Percentiles rank a stretch among this genome's conserved stretches.
These are phyloP conservation scores for Rugosomyces carneus DNA, from an alignment of 1,284 basidiomycete species.

Conservation along the genomic window DNA sequence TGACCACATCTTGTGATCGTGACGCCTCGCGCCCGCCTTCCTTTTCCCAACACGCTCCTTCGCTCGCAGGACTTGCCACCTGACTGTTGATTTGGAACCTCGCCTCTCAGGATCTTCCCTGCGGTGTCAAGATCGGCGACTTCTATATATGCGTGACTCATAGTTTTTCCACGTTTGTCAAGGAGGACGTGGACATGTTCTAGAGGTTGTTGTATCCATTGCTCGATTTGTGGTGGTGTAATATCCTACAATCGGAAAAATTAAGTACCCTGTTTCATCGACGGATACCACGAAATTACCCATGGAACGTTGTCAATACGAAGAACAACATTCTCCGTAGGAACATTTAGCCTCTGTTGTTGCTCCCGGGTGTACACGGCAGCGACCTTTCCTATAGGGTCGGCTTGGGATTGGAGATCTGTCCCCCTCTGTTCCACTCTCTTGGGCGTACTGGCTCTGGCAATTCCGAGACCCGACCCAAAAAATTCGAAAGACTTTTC, in stretches of 20 bases:
- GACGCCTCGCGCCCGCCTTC: slow-evolving; percentile 69
- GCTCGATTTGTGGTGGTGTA: slow-evolving; percentile 61
- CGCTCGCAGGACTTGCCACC: slow-evolving; percentile 25
- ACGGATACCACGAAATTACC: slow-evolving; percentile 35
- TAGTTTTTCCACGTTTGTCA: slow-evolving; percentile 72
- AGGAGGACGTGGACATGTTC: slow-evolving; percentile 68
- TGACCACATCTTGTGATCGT: slow-evolving; percentile 73
- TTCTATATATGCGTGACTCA: slow-evolving; percentile 76
- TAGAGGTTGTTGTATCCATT: slow-evolving; percentile 65
- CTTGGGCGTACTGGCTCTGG: slow-evolving; percentile 36
- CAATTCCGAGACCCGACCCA: slow-evolving; percentile 26
- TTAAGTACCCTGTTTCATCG: slow-evolving; percentile 7
- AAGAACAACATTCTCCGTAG: slow-evolving; percentile 51
- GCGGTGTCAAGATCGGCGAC: slow-evolving; percentile 53
- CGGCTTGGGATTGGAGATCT: background rate
- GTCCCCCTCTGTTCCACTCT: slow-evolving; percentile 7
- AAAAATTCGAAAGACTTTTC: slow-evolving; percentile 34
- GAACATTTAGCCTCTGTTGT: slow-evolving; percentile 13
- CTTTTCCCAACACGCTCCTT: slow-evolving; percentile 64
- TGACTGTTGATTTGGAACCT: slow-evolving; percentile 22
- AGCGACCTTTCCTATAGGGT: slow-evolving; percentile 23
- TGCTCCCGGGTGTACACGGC: slow-evolving; percentile 15
- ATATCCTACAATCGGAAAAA: slow-evolving; percentile 54
- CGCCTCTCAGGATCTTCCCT: slow-evolving; percentile 58
- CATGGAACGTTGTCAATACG: slow-evolving; percentile 82